Evolutionary conservation across 306 rosid species (phyloP), one percentile per base, ranked within the genome.

Genomic region (Hippophae tibetana): DNA sequence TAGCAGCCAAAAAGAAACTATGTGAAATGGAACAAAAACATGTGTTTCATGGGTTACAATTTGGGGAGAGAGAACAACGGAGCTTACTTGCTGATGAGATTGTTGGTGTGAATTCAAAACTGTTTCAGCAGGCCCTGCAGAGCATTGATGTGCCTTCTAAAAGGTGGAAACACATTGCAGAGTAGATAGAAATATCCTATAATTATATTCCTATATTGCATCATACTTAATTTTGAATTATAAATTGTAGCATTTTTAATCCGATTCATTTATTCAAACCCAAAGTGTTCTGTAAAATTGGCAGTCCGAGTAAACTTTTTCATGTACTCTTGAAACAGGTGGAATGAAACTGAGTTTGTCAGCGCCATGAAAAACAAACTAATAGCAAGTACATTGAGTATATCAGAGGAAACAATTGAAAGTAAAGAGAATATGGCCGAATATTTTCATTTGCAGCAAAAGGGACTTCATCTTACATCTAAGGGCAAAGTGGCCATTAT

Each of bases 1-100:
- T 88, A 69, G 86, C 88, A 52, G 96, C 95, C 0, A 92, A 92
- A 75, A 92, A 85, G 93, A 88, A 83, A 75, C 86, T 92, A 25
- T 46, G 60, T 66, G 96, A 92, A 63, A 68, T 92, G 86, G 95
- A 83, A 60, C 96, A 92, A 70, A 69, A 81, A 25, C 98, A 92
- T 67, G 72, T 85, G 66, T 92, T 88, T 56, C 72, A 81, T 75
- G 98, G 98, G 65, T 74, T 76, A 68, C 79, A 74, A 68, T 78
- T 58, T 76, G 98, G 95, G 62, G 88, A 87, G 76, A 92, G 83
- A 76, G 79, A 69, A 47, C 89, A 92, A 52, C 75, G 83, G 76
- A 81, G 70, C 76, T 71, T 92, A 71, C 98, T 92, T 58, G 89
- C 86, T 63, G 79, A 83, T 65, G 84, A 85, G 74, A 92, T 92